Conservation (phyloP, 768 basidiomycete species). For the Mycena pura region DNA sequence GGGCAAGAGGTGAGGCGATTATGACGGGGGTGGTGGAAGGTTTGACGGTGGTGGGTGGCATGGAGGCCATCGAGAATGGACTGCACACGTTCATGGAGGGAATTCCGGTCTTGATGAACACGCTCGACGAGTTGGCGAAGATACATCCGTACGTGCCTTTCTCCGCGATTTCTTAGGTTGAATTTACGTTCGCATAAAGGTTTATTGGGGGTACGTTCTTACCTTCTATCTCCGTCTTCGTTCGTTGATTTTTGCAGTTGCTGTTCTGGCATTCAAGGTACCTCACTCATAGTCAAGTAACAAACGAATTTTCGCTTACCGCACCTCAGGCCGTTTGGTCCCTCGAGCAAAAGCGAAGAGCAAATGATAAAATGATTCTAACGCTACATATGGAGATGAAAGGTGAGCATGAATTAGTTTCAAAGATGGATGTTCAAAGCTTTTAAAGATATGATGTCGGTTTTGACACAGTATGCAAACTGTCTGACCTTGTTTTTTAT, state of each 20-base stretch:
- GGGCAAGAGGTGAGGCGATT: constrained; percentile 11
- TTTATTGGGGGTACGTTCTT: constrained; percentile 32
- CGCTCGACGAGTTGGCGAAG: constrained; percentile 33
- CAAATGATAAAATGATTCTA: constrained; percentile 46
- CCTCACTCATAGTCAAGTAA: not conserved
- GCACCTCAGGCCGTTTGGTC: constrained; percentile 45
- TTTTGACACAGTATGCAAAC: constrained; percentile 39
- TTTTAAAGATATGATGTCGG: constrained; percentile 46
- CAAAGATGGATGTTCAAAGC: too few relatives aligned
- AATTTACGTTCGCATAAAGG: too few relatives aligned
- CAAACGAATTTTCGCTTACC: constrained; percentile 21
- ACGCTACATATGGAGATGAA: constrained; percentile 44
- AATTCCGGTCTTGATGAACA: constrained; percentile 29
- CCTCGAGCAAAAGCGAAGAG: constrained; percentile 45
- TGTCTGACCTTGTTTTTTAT: not conserved
- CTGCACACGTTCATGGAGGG: constrained; percentile 30
- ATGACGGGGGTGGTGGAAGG: constrained; percentile 19
- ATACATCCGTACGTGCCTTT: constrained; percentile 31
- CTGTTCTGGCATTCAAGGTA: constrained; percentile 30
- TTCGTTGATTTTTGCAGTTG: constrained; percentile 9
- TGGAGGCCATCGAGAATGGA: constrained; percentile 26
- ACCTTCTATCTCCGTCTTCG: not conserved
- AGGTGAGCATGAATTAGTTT: too few relatives aligned
- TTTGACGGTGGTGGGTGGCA: constrained; percentile 11
- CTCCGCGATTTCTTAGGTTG: too few relatives aligned